Evolutionary conservation across 1,139 yeast genomes (phyloP), one percentile per base, ranked within the genome.

Genomic region (Candida labiduridarum): DNA sequence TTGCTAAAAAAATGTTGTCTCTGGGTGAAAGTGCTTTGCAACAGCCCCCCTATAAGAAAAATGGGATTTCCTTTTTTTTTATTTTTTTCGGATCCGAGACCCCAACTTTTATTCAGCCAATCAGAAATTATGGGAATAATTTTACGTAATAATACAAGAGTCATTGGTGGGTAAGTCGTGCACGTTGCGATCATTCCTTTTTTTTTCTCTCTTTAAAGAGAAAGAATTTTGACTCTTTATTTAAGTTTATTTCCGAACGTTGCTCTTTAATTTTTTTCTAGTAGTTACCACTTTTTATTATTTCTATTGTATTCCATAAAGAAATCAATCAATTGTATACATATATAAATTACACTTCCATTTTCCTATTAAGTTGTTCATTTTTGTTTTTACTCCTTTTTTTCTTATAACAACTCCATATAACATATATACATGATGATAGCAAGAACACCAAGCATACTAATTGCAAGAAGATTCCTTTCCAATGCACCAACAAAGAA

Each of bases 401-500:
- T 8, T 12, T 11, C 22, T 9, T 19, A 11, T 12, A 12, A 30
- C 14, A 16, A 18, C 27, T 39, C 22, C 27, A 19, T n/a, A 39
- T n/a, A 40, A 12, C 41, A 36, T 18, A 30, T 36, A 42, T 15
- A 15, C 18, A 48, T 19, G 5, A 50, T 51, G 54, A 47, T 51
- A 35, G 25, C 52, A 16, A 49, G 51, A 47, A 51, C 49, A 41
- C 45, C 27, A 34, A 39, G 48, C 18, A 41, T 43, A 27, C 49
- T 45, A 35, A 36, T 47, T 7, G 43, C 51, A 6, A 49, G 42
- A 46, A 44, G 54, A 34, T 51, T 41, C 29, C 48, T 51, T 36
- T 51, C 54, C 10, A 47, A 47, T 12, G 50, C 45, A 15, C 29
- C 50, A n/a, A 51, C 44, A 44, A 65, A 61, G 47, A 67, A 64